A percentile compares a stretch with the other conserved stretches of the same genome.
Evolutionary conservation across 139 green algal species (phyloP).

Genomic region (Chlamydomonas sphaeroides): DNA sequence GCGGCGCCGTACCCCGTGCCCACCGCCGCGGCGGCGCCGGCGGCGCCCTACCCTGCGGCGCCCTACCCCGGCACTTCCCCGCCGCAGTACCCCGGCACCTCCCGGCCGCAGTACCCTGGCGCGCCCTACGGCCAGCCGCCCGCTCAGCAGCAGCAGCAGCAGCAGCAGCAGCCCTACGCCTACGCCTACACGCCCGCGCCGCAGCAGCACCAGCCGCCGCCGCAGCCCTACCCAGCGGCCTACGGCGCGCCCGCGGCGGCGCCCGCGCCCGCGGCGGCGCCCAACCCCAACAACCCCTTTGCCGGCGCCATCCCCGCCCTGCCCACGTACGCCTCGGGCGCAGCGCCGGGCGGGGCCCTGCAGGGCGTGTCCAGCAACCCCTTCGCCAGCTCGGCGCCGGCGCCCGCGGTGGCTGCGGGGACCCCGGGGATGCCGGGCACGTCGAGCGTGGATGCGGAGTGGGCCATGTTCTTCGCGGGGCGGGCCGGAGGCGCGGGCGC

Average conservation of each 20-base stretch:
- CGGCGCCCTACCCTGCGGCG: neutral
- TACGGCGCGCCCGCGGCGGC: neutral
- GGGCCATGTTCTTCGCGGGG: conserved; percentile 37
- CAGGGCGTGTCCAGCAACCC: too few species aligned
- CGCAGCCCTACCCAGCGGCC: too few species aligned
- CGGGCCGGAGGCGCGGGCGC: neutral
- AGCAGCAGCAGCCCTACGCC: too few species aligned
- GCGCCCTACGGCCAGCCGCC: neutral
- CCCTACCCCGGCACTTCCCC: neutral
- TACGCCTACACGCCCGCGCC: too few species aligned
- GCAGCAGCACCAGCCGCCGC: too few species aligned
- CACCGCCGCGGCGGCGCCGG: neutral
- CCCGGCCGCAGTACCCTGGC: too few species aligned
- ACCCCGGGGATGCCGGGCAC: neutral
- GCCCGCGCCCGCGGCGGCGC: neutral
- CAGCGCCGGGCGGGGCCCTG: too few species aligned
- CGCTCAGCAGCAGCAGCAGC: too few species aligned
- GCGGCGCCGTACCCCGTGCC: neutral
- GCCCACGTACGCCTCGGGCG: neutral
- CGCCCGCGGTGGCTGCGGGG: neutral
- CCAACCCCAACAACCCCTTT: conserved; percentile 15
- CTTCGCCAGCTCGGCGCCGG: neutral
- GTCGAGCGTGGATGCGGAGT: conserved; percentile 4
- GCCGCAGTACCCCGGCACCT: neutral
- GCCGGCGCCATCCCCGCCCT: neutral